Evolutionary conservation across 345 rosid genomes (phyloP).

Genomic region (Gossypium australe): DNA sequence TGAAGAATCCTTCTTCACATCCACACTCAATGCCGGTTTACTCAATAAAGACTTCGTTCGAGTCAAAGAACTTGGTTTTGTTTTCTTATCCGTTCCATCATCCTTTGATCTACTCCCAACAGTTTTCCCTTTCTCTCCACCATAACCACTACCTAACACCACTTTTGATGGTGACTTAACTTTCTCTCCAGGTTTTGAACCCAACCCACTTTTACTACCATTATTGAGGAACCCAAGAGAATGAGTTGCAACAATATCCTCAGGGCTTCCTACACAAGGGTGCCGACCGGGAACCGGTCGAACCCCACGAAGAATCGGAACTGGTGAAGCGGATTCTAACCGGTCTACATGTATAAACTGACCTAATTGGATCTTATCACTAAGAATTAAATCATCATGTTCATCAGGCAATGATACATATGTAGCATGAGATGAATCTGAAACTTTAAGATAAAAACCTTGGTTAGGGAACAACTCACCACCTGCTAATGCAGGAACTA

Average conservation of each 20-base stretch:
- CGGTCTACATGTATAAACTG: conserved; percentile 93
- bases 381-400: conserved; percentile 88
- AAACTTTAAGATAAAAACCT: conserved; percentile 91
- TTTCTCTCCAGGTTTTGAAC: conserved; percentile 45
- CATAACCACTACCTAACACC: conserved; percentile 17
- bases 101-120: conserved; percentile 42
- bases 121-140: conserved; percentile 49
- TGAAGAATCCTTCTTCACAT: conserved; percentile 53
- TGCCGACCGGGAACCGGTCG: conserved; percentile 96
- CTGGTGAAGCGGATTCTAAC: conserved; percentile 86
- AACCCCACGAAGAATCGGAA: conserved; percentile 85
- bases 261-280: conserved; percentile 88
- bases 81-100: conserved; percentile 38
- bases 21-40: conserved; percentile 38
- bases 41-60: conserved; percentile 55
- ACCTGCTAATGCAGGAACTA: conserved; percentile 94
- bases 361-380: conserved; percentile 91
- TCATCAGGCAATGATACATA: conserved; percentile 95
- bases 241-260: conserved; percentile 85
- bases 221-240: conserved; percentile 63
- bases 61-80: conserved; percentile 24
- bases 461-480: conserved; percentile 88
- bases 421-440: conserved; percentile 98
- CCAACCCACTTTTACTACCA: conserved; percentile 19
- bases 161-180: conserved; percentile 35